These are phyloP conservation scores for Penicillium silybi DNA, from an alignment of 495 filamentous ascomycete species.

Conservation along the genomic window DNA sequence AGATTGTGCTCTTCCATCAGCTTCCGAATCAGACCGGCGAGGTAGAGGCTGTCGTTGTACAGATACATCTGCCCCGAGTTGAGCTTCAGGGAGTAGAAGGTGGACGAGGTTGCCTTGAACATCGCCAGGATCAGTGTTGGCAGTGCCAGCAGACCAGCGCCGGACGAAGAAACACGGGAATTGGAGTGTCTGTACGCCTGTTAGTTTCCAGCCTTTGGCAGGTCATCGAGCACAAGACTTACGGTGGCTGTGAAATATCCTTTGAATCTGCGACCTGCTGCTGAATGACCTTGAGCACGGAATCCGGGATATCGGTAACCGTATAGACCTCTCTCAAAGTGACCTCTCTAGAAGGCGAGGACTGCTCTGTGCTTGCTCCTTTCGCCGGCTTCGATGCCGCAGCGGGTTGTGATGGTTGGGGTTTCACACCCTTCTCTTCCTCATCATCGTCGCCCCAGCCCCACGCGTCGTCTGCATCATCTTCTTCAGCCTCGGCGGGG, in stretches of 20 bases:
- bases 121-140: constrained; percentile 83
- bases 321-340: constrained; percentile 84
- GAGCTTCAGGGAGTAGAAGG: constrained; percentile 65
- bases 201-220: constrained; percentile 15
- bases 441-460: constrained; percentile 66
- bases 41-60: constrained; percentile 85
- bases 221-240: constrained; percentile 24
- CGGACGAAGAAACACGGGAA: constrained; percentile 65
- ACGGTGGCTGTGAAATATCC: constrained; percentile 53
- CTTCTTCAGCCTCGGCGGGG: constrained; percentile 17
- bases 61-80: constrained; percentile 79
- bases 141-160: constrained; percentile 69
- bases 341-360: constrained; percentile 51
- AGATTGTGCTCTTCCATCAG: constrained; percentile 47
- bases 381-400: constrained; percentile 13
- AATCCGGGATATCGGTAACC: constrained; percentile 78
- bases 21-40: constrained; percentile 67
- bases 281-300: constrained; percentile 66
- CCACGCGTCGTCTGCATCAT: constrained; percentile 60
- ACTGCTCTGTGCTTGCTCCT: constrained; percentile 8
- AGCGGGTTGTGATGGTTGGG: constrained; percentile 12
- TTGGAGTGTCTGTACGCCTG: constrained; percentile 31
- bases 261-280: constrained; percentile 68
- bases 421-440: constrained; percentile 19
- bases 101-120: constrained; percentile 82